These are phyloP conservation scores for Backusella parvicylindrica DNA, from an alignment of 192 early-diverging fungal genomes.

Conservation along the genomic window DNA sequence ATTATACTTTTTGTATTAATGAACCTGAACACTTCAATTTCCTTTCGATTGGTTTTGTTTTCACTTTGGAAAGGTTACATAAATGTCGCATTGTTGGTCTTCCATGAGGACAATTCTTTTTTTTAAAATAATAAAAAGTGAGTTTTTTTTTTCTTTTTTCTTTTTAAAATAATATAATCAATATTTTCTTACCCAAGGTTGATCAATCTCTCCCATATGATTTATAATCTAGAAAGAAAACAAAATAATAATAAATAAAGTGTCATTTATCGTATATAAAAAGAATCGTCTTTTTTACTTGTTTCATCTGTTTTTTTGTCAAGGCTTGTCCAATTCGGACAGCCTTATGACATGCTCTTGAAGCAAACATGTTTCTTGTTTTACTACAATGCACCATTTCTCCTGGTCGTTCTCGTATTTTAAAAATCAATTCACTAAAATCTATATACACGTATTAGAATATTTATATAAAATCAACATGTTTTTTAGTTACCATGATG, in stretches of 20 bases:
- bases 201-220: constrained; percentile 82
- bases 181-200: constrained; percentile 87
- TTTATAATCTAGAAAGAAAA: constrained; percentile 57
- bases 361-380: constrained; percentile 77
- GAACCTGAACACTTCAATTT: background rate
- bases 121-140: background rate
- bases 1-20: background rate
- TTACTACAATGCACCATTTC: constrained; percentile 66
- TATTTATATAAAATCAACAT: too few relatives aligned
- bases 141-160: too few relatives aligned
- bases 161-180: too few relatives aligned
- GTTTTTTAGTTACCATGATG: constrained; percentile 60
- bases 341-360: constrained; percentile 83
- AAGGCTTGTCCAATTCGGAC: constrained; percentile 92
- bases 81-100: constrained; percentile 93
- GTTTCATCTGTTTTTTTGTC: constrained; percentile 64
- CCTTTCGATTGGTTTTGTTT: background rate
- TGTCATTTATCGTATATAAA: background rate
- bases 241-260: background rate
- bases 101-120: constrained; percentile 93
- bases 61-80: constrained; percentile 30
- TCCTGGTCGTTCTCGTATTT: constrained; percentile 45
- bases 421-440: constrained; percentile 69
- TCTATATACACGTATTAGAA: constrained; percentile 36
- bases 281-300: constrained; percentile 31